Conservation (phyloP, 208 protist genomes). For the Trypanosoma caninum region DNA sequence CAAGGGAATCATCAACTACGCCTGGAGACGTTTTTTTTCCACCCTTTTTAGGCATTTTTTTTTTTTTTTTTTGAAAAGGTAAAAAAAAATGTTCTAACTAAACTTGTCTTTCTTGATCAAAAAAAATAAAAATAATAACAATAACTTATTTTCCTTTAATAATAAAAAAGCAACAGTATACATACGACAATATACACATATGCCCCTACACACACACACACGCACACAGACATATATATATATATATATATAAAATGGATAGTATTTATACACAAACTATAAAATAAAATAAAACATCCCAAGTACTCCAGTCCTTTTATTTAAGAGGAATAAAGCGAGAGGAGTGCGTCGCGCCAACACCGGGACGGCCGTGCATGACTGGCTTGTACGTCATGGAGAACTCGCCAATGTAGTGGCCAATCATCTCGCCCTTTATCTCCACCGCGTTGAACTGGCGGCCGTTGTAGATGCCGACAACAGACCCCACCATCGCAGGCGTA, state of each 20-base stretch:
- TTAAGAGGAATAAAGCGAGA: constrained; percentile 89
- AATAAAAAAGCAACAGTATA: constrained; percentile 17
- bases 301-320: constrained; percentile 26
- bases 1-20: constrained; percentile 37
- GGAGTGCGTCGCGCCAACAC: constrained; percentile 98
- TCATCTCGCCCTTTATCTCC: constrained; percentile 99
- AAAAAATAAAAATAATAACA: no score
- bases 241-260: not conserved
- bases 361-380: constrained; percentile 98
- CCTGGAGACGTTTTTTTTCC: constrained; percentile 16
- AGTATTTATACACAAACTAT: constrained; percentile 8
- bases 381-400: constrained; percentile 99
- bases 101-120: no score
- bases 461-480: constrained; percentile 99
- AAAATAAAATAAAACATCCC: constrained; percentile 22
- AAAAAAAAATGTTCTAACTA: not conserved
- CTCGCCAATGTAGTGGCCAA: constrained; percentile 99
- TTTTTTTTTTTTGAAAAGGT: constrained; percentile 3
- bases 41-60: constrained; percentile 22
- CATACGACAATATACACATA: not conserved
- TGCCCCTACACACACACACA: not conserved
- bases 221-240: not conserved
- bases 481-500: constrained; percentile 99
- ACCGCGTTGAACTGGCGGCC: constrained; percentile 98
- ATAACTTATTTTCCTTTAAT: no score